These are phyloP conservation scores for Pseudonitzschia multiseries DNA, from an alignment of 108 stramenopile genomes.

Conservation along the genomic window DNA sequence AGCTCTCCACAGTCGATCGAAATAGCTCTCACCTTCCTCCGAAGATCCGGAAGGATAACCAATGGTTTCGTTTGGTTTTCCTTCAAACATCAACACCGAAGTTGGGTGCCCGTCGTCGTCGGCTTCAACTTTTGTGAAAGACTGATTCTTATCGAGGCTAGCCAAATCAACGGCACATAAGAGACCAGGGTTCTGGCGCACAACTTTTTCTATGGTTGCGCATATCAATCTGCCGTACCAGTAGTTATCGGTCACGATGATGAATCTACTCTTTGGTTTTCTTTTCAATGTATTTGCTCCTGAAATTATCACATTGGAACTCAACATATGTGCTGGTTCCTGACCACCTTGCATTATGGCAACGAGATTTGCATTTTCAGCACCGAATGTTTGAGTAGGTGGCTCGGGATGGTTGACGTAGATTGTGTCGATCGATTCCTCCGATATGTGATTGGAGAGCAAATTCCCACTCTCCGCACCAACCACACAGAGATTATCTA, in stretches of 20 bases:
- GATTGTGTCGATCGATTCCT: slow-evolving; percentile 50
- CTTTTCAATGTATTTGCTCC: slow-evolving; percentile 53
- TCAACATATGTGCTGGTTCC: slow-evolving; percentile 86
- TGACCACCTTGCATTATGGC: slow-evolving; percentile 44
- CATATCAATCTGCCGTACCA: slow-evolving; percentile 74
- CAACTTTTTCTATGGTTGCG: slow-evolving; percentile 50
- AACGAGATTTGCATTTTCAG: slow-evolving; percentile 31
- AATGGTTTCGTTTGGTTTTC: slow-evolving; percentile 60
- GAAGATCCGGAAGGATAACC: slow-evolving; percentile 41
- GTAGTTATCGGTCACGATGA: slow-evolving; percentile 82
- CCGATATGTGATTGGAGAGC: slow-evolving; percentile 44
- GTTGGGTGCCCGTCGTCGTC: slow-evolving; percentile 1
- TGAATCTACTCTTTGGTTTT: slow-evolving; percentile 36
- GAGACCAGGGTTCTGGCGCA: slow-evolving; percentile 24
- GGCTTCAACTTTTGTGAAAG: slow-evolving; percentile 13
- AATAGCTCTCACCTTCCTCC: slow-evolving; percentile 66
- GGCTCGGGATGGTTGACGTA: slow-evolving; percentile 89
- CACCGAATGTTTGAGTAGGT: slow-evolving; percentile 80
- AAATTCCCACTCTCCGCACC: slow-evolving; percentile 76
- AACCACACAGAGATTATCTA: slow-evolving; percentile 71
- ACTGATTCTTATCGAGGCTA: not conserved
- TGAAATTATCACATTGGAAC: slow-evolving; percentile 44
- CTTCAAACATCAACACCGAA: slow-evolving; percentile 56
- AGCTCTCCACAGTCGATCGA: slow-evolving; percentile 84
- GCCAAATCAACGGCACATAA: slow-evolving; percentile 18